phyloP scores from a whole-genome alignment of 768 basidiomycete genomes.

The Suillus paluster region DNA sequence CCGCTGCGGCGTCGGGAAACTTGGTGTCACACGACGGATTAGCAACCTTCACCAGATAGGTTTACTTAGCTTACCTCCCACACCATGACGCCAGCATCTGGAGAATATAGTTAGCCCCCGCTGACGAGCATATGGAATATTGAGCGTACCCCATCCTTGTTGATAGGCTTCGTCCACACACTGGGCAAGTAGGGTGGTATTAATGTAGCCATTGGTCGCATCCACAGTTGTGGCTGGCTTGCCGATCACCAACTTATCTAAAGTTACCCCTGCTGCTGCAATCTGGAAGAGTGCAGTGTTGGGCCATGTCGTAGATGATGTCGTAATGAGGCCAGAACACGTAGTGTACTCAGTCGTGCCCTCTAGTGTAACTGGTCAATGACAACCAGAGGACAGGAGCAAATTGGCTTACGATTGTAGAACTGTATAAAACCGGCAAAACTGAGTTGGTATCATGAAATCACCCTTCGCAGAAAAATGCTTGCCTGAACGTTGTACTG shows the following conservation, averaged over 20 bases:
- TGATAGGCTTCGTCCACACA: conserved; percentile 66
- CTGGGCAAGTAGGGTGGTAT: conserved; percentile 53
- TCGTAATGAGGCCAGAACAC: conserved; percentile 41
- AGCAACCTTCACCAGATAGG: conserved; percentile 2
- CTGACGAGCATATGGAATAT: neutral
- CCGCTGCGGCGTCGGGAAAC: conserved; percentile 45
- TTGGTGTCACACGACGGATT: conserved; percentile 13
- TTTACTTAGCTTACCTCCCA: conserved; percentile 25
- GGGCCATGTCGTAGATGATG: conserved; percentile 47
- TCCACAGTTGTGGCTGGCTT: conserved; percentile 61
- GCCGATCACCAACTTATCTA: conserved; percentile 75
- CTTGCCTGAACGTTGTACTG: conserved; percentile 22
- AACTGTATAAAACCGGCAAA: conserved; percentile 42
- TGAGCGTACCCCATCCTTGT: conserved; percentile 66
- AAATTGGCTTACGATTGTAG: conserved; percentile 35
- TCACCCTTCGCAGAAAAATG: neutral
- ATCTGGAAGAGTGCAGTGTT: conserved; percentile 53
- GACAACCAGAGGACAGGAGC: neutral
- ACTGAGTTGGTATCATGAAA: neutral
- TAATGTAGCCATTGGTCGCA: conserved; percentile 63
- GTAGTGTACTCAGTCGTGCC: conserved; percentile 42
- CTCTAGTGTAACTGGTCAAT: conserved; percentile 27
- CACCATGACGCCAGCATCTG: conserved; percentile 21
- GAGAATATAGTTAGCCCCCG: neutral
- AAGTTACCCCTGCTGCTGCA: conserved; percentile 53